These are phyloP conservation scores for Cymbidium sinense DNA, from an alignment of 106 monocot genomes.

Conservation along the genomic window DNA sequence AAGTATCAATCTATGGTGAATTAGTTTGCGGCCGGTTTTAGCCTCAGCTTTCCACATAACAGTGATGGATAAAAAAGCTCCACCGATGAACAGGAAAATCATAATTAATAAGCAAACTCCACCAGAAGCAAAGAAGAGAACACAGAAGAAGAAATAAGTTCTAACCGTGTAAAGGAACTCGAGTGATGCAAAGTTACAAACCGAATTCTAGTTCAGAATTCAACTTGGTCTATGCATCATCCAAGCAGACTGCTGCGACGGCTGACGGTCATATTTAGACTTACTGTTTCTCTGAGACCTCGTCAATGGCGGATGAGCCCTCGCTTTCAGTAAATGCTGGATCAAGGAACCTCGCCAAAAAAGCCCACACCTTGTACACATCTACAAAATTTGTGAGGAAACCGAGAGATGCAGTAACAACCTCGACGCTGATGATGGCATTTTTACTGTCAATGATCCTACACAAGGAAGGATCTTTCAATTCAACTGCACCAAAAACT, in stretches of 20 bases:
- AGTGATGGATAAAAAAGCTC: not conserved
- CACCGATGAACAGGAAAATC: conserved; percentile 5
- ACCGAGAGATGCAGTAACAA: conserved; percentile 79
- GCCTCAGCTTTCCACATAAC: not conserved
- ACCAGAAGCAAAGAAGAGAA: conserved; percentile 19
- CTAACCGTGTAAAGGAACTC: conserved; percentile 7
- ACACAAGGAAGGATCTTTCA: conserved; percentile 22
- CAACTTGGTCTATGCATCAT: not conserved
- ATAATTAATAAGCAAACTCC: conserved; percentile 33
- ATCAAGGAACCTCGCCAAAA: conserved; percentile 75
- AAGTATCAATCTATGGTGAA: too few relatives aligned
- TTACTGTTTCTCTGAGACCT: conserved; percentile 29
- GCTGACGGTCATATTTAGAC: not conserved
- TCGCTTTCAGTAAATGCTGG: conserved; percentile 49
- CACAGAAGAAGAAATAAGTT: conserved; percentile 44
- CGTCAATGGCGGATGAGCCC: conserved; percentile 37
- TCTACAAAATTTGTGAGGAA: conserved; percentile 87
- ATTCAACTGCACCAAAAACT: conserved; percentile 27
- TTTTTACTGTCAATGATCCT: conserved; percentile 37
- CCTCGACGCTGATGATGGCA: conserved; percentile 45
- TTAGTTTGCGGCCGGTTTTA: not conserved
- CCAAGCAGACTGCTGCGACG: not conserved
- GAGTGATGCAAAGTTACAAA: conserved; percentile 10
- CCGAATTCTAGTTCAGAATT: not conserved
- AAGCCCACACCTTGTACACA: conserved; percentile 87